phyloP scores from a whole-genome alignment of 495 filamentous ascomycete genomes.

The Aspergillus indologenus region DNA sequence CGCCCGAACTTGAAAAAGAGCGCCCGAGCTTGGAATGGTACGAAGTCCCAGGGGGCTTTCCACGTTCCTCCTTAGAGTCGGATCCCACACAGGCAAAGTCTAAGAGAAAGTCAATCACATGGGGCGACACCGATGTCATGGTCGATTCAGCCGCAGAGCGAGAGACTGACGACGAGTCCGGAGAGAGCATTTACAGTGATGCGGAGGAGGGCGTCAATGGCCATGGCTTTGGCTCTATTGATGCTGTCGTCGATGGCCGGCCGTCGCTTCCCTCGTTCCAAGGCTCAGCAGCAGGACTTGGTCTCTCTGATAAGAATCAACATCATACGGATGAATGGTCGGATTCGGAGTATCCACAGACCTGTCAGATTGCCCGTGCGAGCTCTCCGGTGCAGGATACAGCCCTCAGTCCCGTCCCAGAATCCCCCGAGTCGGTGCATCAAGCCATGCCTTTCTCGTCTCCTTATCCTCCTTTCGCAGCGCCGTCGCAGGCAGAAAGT shows the following conservation, averaged over 20 bases:
- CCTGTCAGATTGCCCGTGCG: slow-evolving; percentile 23
- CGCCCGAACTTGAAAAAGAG: slow-evolving; percentile 41
- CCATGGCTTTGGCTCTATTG: slow-evolving; percentile 76
- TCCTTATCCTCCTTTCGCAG: slow-evolving; percentile 21
- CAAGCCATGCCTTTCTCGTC: slow-evolving; percentile 21
- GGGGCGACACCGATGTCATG: slow-evolving; percentile 1
- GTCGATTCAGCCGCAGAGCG: slow-evolving; percentile 22
- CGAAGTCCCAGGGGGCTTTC: slow-evolving; percentile 38
- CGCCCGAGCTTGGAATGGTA: slow-evolving; percentile 35
- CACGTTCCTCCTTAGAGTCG: slow-evolving; percentile 26
- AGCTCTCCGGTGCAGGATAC: slow-evolving; percentile 22
- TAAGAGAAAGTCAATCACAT: slow-evolving; percentile 8
- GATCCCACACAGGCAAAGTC: slow-evolving; percentile 12
- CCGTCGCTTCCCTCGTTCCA: not conserved
- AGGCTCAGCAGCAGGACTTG: not conserved
- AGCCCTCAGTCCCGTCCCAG: slow-evolving; percentile 15
- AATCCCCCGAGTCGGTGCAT: slow-evolving; percentile 20
- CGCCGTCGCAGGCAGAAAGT: slow-evolving; percentile 6
- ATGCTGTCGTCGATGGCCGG: slow-evolving; percentile 73
- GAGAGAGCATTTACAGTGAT: slow-evolving; percentile 79
- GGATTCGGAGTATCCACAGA: slow-evolving; percentile 14
- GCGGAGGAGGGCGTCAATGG: slow-evolving; percentile 78
- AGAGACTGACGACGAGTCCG: slow-evolving; percentile 50
- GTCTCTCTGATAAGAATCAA: not conserved
- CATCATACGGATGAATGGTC: slow-evolving; percentile 8